Evolutionary conservation across 2,329 filamentous ascomycete species (phyloP).

Genomic region (Alternaria ethzedia): DNA sequence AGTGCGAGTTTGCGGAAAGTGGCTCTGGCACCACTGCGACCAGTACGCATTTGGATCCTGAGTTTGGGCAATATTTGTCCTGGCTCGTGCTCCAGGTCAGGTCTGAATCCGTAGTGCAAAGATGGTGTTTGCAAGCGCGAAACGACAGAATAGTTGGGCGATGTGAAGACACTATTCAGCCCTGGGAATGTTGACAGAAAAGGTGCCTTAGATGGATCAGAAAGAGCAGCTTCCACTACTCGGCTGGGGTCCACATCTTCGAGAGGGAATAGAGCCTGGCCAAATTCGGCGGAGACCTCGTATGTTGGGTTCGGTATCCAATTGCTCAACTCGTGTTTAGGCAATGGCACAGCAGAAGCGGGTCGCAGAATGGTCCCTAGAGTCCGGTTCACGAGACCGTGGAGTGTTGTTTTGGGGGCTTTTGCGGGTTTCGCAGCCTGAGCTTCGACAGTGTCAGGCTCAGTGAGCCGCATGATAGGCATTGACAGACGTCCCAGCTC

Average conservation of each 20-base stretch:
- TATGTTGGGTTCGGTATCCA: conserved; percentile 25
- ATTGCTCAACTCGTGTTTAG: conserved; percentile 7
- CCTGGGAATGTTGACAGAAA: conserved; percentile 32
- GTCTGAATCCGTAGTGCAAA: conserved; percentile 34
- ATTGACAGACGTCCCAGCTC: conserved; percentile 37
- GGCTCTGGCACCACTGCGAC: conserved; percentile 13
- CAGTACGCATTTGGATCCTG: conserved; percentile 28
- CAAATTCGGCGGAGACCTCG: conserved; percentile 28
- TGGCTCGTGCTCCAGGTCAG: conserved; percentile 20
- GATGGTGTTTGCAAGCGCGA: conserved; percentile 15
- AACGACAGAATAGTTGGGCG: conserved; percentile 13
- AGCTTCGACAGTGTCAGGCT: not conserved
- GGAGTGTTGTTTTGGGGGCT: not conserved
- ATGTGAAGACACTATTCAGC: conserved; percentile 27
- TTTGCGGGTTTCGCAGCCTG: not conserved
- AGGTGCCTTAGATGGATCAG: conserved; percentile 5
- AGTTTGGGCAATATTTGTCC: conserved; percentile 32
- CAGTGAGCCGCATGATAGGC: conserved; percentile 14
- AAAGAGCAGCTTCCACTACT: not conserved
- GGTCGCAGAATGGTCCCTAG: not conserved
- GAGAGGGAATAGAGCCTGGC: conserved; percentile 33
- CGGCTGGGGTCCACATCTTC: conserved; percentile 3
- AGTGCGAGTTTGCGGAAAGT: conserved; percentile 29
- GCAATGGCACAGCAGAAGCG: not conserved
- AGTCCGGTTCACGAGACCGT: conserved; percentile 3